phyloP scores from a whole-genome alignment of 2,329 filamentous ascomycete species.

The Periconia sp. region DNA sequence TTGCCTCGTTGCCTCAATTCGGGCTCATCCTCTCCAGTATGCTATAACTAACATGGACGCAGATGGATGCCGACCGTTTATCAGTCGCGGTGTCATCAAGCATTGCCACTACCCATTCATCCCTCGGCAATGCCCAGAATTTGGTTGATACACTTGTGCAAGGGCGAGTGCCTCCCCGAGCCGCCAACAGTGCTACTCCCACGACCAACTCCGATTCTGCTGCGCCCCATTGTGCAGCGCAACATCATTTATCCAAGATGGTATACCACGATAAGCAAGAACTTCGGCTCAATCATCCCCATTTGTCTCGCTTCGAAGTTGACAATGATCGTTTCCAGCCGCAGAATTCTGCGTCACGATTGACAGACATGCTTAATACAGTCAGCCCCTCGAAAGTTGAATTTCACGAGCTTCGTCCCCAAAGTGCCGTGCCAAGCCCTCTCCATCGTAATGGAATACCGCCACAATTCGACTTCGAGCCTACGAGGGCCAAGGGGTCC shows the following conservation, averaged over 20 bases:
- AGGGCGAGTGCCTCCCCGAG: background rate
- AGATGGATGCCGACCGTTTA: background rate
- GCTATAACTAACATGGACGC: background rate
- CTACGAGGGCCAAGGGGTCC: too few relatives aligned
- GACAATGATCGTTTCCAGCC: background rate
- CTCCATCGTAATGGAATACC: constrained; percentile 14
- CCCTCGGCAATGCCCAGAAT: background rate
- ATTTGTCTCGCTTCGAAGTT: background rate
- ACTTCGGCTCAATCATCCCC: background rate
- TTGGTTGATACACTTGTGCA: background rate
- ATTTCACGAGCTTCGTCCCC: constrained; percentile 20
- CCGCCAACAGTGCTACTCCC: too few relatives aligned
- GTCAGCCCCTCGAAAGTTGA: constrained; percentile 18
- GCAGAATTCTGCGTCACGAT: constrained; percentile 25
- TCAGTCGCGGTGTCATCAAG: background rate
- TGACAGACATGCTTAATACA: constrained; percentile 31
- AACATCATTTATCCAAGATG: too few relatives aligned
- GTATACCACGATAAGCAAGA: background rate
- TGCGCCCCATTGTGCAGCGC: too few relatives aligned
- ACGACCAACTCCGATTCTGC: too few relatives aligned
- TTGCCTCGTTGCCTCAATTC: background rate
- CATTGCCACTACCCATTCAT: background rate
- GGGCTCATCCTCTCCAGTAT: too few relatives aligned
- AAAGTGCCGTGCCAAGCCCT: constrained; percentile 37
- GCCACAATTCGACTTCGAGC: background rate